Evolutionary conservation across 169 alveolate species (phyloP).

Genomic region (Perkinsus marinus): DNA sequence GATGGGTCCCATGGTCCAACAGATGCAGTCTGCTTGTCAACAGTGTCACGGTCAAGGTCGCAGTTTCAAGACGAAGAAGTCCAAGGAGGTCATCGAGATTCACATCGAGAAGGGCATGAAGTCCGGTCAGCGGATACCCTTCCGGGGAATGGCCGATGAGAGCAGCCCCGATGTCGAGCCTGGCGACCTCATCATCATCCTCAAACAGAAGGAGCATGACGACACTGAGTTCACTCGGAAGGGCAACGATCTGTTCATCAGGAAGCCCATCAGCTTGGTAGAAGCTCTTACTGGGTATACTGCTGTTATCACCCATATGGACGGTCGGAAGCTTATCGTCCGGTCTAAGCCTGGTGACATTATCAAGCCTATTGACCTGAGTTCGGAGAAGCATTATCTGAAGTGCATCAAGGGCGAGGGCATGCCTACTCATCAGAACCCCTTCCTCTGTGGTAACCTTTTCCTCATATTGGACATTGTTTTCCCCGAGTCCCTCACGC

Average conservation of each 20-base stretch:
- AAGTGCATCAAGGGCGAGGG: slow-evolving; percentile 55
- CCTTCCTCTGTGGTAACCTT: slow-evolving; percentile 53
- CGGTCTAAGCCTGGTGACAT: slow-evolving; percentile 49
- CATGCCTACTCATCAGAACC: slow-evolving; percentile 59
- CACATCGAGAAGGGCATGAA: slow-evolving; percentile 60
- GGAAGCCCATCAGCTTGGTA: slow-evolving; percentile 37
- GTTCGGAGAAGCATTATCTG: background rate
- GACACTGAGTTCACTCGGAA: slow-evolving; percentile 39
- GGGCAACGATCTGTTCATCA: slow-evolving; percentile 55
- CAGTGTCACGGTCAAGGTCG: slow-evolving; percentile 45
- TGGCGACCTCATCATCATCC: slow-evolving; percentile 51
- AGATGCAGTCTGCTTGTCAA: slow-evolving; percentile 22
- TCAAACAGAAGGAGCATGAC: slow-evolving; percentile 26
- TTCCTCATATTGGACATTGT: slow-evolving; percentile 47
- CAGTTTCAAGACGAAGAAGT: slow-evolving; percentile 16
- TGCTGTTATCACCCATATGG: slow-evolving; percentile 42
- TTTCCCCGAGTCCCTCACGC: slow-evolving; percentile 35
- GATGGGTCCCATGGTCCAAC: slow-evolving; percentile 21
- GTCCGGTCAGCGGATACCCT: slow-evolving; percentile 24
- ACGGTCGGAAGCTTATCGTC: slow-evolving; percentile 45
- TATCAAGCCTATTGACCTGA: slow-evolving; percentile 30
- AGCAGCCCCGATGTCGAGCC: slow-evolving; percentile 21
- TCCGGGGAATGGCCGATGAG: slow-evolving; percentile 29
- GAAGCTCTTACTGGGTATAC: slow-evolving; percentile 62
- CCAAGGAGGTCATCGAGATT: slow-evolving; percentile 38